phyloP scores from a whole-genome alignment of 2,329 filamentous ascomycete genomes.

The Tolypocladium cylindrosporum region DNA sequence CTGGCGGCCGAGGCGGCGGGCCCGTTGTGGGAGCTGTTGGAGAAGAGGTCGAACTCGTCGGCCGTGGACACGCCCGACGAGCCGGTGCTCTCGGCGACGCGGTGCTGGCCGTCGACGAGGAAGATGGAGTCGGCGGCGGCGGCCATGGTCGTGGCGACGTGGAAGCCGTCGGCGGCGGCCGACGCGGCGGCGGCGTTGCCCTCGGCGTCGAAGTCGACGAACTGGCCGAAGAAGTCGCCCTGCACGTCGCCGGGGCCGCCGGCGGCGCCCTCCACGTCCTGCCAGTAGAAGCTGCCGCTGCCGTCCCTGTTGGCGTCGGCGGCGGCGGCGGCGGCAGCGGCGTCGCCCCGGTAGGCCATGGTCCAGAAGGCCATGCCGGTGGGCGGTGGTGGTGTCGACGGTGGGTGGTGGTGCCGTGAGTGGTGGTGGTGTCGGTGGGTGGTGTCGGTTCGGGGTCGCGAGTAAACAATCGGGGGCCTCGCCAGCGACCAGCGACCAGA shows the following conservation, averaged over 20 bases:
- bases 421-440: not conserved
- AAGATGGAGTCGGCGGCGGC: slow-evolving; percentile 16
- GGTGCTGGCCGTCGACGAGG: slow-evolving; percentile 11
- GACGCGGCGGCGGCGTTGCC: slow-evolving; percentile 9
- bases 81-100: slow-evolving; percentile 16
- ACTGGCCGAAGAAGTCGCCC: slow-evolving; percentile 26
- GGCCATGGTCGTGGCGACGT: slow-evolving; percentile 12
- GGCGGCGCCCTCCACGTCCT: slow-evolving; percentile 19
- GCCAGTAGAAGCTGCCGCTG: slow-evolving; percentile 20
- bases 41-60: slow-evolving; percentile 26
- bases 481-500: not conserved
- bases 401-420: not conserved
- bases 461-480: not conserved
- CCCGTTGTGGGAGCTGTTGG: slow-evolving; percentile 20
- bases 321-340: slow-evolving; percentile 16
- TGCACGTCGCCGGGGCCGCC: slow-evolving; percentile 16
- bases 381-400: not conserved
- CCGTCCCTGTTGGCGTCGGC: slow-evolving; percentile 23
- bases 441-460: not conserved
- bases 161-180: slow-evolving; percentile 10
- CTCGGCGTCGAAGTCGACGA: slow-evolving; percentile 24
- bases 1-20: slow-evolving; percentile 12
- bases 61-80: slow-evolving; percentile 25
- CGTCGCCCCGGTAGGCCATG: slow-evolving; percentile 21
- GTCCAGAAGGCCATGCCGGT: slow-evolving; percentile 25